A percentile compares a stretch with the other conserved stretches of the same genome.
phyloP scores from a whole-genome alignment of 306 rosid genomes.

The Prunus mongolica region DNA sequence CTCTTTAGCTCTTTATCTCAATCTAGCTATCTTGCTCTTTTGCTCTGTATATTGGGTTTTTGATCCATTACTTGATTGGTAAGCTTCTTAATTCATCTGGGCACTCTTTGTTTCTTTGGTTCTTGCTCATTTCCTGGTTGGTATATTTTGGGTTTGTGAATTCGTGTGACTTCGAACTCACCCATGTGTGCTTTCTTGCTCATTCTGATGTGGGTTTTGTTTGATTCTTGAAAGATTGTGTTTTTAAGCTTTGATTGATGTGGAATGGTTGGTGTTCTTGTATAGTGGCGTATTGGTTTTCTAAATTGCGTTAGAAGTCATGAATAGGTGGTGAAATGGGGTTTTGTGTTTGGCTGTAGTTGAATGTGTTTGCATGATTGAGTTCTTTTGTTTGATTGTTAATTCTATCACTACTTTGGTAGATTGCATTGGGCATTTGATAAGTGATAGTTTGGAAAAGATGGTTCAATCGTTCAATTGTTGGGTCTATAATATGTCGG shows the following conservation, averaged over 20 bases:
- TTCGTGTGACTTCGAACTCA: constrained; percentile 37
- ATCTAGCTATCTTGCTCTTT: constrained; percentile 33
- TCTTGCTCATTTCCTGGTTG: constrained; percentile 26
- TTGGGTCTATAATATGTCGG: constrained; percentile 14
- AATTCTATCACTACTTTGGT: constrained; percentile 20
- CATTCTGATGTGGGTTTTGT: constrained; percentile 25
- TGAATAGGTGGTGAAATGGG: constrained; percentile 39
- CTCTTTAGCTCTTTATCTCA: constrained; percentile 25
- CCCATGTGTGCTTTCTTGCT: constrained; percentile 16
- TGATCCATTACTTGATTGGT: constrained; percentile 58
- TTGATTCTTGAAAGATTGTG: constrained; percentile 19
- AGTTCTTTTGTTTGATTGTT: constrained; percentile 25
- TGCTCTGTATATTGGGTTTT: constrained; percentile 25
- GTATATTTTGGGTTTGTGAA: constrained; percentile 20
- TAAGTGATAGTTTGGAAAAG: constrained; percentile 19
- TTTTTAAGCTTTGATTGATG: constrained; percentile 29
- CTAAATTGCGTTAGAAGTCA: constrained; percentile 16
- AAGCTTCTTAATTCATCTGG: constrained; percentile 41
- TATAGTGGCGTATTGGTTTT: constrained; percentile 31
- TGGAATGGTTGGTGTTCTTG: constrained; percentile 25
- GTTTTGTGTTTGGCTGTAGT: constrained; percentile 33
- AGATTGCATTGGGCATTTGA: constrained; percentile 22
- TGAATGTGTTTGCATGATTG: constrained; percentile 51
- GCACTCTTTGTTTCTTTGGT: constrained; percentile 12
- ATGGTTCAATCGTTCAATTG: constrained; percentile 22